Evolutionary conservation across 2,329 filamentous ascomycete genomes (phyloP), one percentile per base, ranked within the genome.

Genomic region (Chaetomiaceae sp.): DNA sequence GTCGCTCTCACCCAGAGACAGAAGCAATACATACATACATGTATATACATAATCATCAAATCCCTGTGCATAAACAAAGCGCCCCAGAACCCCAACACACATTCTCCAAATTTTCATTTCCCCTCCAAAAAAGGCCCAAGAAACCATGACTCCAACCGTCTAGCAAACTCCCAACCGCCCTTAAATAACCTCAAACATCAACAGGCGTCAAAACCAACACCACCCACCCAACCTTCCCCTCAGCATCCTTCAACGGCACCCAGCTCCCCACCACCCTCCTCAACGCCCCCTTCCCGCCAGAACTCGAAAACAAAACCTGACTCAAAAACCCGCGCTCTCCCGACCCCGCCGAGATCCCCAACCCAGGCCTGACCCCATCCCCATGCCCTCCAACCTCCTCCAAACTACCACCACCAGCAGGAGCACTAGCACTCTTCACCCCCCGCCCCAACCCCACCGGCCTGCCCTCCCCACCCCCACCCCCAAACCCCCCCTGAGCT

Each of bases 201-300:
- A 47, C 54, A 12, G 65, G 63, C 33, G 57, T 61, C 25, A 71
- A 39, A 1, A 67, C 58, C 35, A 70, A 49, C 25, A 70, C 60
- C 20, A 69, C 65, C 61, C 63, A 68, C 4, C 61, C 62, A 10
- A 68, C 57, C 8, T 54, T 40, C 1, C 67, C 67, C 14, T 63
- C 60, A 0, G 30, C 60, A 48, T 68, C 63, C 51, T 64, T 66
- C 40, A 70, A 51, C 20, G 68, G 66, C 20, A 66, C 64, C 68
- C 68, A 70, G 43, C 66, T 65, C 35, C 63, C 63, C 21, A 64
- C 58, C 13, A 67, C 20, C 55, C 50, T 52, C 39, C 48, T 59
- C 60, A 50, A 19, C 48, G 39, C 54, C 6, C 30, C 39, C 21
- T 12, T 34, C 4, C 54, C 49, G 17, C 41, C 16, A 5, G 20